phyloP scores from a whole-genome alignment of 441 rosid genomes.

The Pelargonium myrrhifolium region DNA sequence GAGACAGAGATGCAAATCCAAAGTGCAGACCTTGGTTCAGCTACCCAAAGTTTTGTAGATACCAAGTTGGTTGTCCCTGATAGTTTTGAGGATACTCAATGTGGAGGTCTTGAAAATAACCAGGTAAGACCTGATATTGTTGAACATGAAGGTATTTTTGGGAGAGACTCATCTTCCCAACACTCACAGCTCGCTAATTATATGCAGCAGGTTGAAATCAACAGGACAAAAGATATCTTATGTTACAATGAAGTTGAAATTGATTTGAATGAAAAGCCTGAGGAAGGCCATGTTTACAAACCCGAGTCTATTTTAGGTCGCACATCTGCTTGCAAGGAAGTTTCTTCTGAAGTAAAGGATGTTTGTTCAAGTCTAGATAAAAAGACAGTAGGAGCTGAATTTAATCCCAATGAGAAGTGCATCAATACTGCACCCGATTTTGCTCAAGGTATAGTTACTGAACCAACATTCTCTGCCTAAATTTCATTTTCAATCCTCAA shows the following conservation, averaged over 20 bases:
- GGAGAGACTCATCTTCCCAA: constrained; percentile 19
- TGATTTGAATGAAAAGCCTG: constrained; percentile 20
- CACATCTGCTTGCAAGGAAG: constrained; percentile 19
- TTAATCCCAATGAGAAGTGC: constrained; percentile 20
- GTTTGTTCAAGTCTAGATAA: constrained; percentile 21
- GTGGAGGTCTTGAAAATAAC: constrained; percentile 21
- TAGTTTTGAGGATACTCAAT: constrained; percentile 41
- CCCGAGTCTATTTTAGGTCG: constrained; percentile 26
- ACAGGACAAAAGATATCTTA: constrained; percentile 21
- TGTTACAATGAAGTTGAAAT: constrained; percentile 25
- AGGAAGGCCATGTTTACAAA: constrained; percentile 20
- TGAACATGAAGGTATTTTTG: constrained; percentile 27
- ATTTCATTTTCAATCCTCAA: not conserved
- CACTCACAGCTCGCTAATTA: constrained; percentile 21
- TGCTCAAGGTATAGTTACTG: constrained; percentile 35
- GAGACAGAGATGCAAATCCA: constrained; percentile 21
- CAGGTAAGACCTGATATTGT: constrained; percentile 19
- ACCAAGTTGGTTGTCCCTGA: constrained; percentile 33
- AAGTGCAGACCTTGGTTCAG: constrained; percentile 23
- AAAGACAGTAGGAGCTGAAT: constrained; percentile 18
- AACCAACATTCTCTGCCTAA: not conserved
- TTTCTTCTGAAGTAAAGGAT: constrained; percentile 21
- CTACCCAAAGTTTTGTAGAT: constrained; percentile 27
- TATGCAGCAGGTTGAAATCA: constrained; percentile 22
- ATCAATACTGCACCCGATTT: constrained; percentile 25